Evolutionary conservation across 257 asterid genomes (phyloP), one percentile per base, ranked within the genome.

Genomic region (Thymus mandschuricus): DNA sequence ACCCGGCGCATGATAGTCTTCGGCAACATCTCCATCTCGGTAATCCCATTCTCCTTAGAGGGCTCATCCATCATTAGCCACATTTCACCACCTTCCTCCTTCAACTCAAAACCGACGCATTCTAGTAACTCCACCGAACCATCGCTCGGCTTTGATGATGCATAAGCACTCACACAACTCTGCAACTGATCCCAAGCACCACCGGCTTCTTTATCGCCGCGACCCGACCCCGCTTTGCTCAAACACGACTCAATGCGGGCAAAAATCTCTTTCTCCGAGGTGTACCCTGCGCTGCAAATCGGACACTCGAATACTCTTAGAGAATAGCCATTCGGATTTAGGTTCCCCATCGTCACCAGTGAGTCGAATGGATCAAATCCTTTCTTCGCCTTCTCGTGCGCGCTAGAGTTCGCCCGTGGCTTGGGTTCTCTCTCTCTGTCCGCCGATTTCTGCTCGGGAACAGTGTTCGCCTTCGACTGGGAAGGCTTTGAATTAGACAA

Each of bases 1-100:
- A 95, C 70, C 29, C 97, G 86, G 73, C 98, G 95, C 73, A 92
- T 92, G 50, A 95, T 88, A 66, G 97, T 73, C 88, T 88, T 92
- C 8, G 99, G 99, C 71, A 95, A 89, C 83, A 80, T 87, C 78
- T 95, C 97, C 68, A 78, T 71, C 15, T 80, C 96, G 28, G 80
- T 72, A 4, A 78, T 81, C 45, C 75, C 87, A 50, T 28, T 66
- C 63, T 83, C 85, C 74, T 77, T 79, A 6, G 89, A 82, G 40
- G 89, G 89, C 54, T 81, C 83, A 13, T 87, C 98, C 97, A 92
- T 92, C 46, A 77, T 78, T 44, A 89, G 88, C 95, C 96, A 92
- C 87, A 92, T 87, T 71, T 92, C 99, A 50, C 81, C 97, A 67
- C 65, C 74, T 69, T 92, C 99, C 70, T 92, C 97, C 75, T 82